These are phyloP conservation scores for Colletotrichum plurivorum DNA, from an alignment of 2,329 filamentous ascomycete species.

Conservation along the genomic window DNA sequence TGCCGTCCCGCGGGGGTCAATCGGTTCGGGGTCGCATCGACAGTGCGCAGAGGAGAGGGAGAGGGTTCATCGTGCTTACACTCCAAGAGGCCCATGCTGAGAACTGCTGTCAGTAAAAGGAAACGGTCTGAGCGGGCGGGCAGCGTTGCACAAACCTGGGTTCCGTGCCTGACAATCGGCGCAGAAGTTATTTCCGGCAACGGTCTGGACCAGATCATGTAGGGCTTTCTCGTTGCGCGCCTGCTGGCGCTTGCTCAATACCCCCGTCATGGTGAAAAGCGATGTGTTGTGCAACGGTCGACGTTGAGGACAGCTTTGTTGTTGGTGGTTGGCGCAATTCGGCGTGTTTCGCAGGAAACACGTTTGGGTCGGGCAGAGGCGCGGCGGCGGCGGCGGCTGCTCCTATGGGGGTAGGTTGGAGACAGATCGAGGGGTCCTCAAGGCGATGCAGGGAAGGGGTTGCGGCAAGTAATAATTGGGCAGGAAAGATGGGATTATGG, in stretches of 20 bases:
- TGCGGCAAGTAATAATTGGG: slow-evolving; percentile 9
- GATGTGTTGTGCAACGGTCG: slow-evolving; percentile 21
- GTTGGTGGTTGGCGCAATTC: slow-evolving; percentile 1
- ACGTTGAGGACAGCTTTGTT: slow-evolving; percentile 12
- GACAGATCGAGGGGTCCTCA: slow-evolving; percentile 35
- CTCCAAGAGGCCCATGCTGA: slow-evolving; percentile 97
- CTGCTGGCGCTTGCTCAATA: slow-evolving; percentile 95
- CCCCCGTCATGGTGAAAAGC: slow-evolving; percentile 72
- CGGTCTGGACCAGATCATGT: slow-evolving; percentile 86
- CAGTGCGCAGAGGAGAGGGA: slow-evolving; percentile 4
- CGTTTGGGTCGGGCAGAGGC: slow-evolving; percentile 26
- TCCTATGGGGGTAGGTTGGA: slow-evolving; percentile 13
- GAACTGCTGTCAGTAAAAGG: slow-evolving; percentile 29
- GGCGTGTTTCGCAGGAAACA: slow-evolving; percentile 21
- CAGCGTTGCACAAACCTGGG: slow-evolving; percentile 73
- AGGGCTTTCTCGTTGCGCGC: slow-evolving; percentile 94
- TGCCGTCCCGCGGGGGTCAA: neutral
- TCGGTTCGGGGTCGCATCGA: slow-evolving; percentile 15
- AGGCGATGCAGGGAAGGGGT: slow-evolving; percentile 19
- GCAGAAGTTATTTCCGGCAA: slow-evolving; percentile 92
- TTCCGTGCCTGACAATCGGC: slow-evolving; percentile 94
- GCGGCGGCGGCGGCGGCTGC: neutral
- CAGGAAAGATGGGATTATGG: slow-evolving; percentile 23
- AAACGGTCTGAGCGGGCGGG: slow-evolving; percentile 10
- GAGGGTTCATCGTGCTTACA: slow-evolving; percentile 66